Evolutionary conservation across 2,329 filamentous ascomycete genomes (phyloP), one percentile per base, ranked within the genome.

Genomic region (Botrytis deweyae): DNA sequence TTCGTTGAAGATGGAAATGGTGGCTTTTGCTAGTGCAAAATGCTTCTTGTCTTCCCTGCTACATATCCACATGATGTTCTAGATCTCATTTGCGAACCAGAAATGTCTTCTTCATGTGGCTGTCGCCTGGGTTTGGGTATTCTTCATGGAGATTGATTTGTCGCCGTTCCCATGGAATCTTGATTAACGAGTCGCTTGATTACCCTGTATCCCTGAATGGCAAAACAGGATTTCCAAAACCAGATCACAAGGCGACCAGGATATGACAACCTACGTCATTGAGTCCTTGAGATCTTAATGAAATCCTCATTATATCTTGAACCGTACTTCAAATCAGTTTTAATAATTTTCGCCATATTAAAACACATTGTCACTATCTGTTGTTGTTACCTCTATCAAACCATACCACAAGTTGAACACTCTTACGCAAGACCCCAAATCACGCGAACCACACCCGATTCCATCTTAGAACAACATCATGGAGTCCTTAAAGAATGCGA

Each of bases 181-280:
- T 40, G 25, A 42, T 44, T 38, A 20, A 62, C 36, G 36, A 55
- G 12, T n/a, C 16, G 10, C 16, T 10, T 25, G 8, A 42, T 58
- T 49, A 55, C 29, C 66, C 52, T 38, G 20, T 38, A 71, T 71
- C 58, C 69, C 42, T 52, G 68, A 40, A 71, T 49, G 25, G 10
- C 42, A 71, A 71, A 71, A 65, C 69, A 65, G 59, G 69, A 71
- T 71, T 71, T 65, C 33, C 14, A 52, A n/a, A 40, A 38, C 8
- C n/a, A 29, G 8, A 46, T 46, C 68, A 62, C 33, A 63, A 65
- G 65, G 25, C 66, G 55, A 68, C n/a, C 36, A 33, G 36, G 49
- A 65, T 36, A 63, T 65, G 25, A 42, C 44, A 40, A 18, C 7
- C 6, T 71, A 71, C 69, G 69, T 71, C 69, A 71, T 71, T 40